Conservation (phyloP, 2,329 filamentous ascomycete species). For the Colletotrichum lupini region DNA sequence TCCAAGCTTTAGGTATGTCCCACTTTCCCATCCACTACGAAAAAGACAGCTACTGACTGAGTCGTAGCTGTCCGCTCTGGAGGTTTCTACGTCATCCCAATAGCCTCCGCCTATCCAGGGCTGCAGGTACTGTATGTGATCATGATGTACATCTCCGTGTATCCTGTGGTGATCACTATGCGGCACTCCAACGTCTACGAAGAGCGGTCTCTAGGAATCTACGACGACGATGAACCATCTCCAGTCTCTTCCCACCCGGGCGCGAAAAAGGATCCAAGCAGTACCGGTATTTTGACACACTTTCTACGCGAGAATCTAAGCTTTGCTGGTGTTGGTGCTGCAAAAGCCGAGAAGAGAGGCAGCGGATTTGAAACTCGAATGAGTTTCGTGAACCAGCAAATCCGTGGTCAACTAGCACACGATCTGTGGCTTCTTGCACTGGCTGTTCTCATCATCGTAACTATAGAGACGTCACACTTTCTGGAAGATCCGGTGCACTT, state of each 20-base stretch:
- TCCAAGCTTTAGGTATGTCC: slow-evolving; percentile 66
- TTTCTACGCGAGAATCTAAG: slow-evolving; percentile 37
- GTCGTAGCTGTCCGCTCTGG: slow-evolving; percentile 69
- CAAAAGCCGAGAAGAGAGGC: slow-evolving; percentile 20
- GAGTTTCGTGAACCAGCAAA: slow-evolving; percentile 65
- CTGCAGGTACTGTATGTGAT: slow-evolving; percentile 70
- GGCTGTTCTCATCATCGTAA: slow-evolving; percentile 68
- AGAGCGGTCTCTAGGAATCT: slow-evolving; percentile 73
- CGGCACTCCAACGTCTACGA: slow-evolving; percentile 79
- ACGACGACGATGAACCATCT: slow-evolving; percentile 48
- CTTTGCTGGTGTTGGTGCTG: slow-evolving; percentile 57
- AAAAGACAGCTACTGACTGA: not conserved
- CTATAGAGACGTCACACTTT: slow-evolving; percentile 69
- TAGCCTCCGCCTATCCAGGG: slow-evolving; percentile 66
- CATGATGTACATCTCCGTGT: slow-evolving; percentile 75
- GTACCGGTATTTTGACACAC: slow-evolving; percentile 42
- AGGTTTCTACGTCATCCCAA: slow-evolving; percentile 74
- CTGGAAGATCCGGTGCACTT: slow-evolving; percentile 61
- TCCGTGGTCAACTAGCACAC: slow-evolving; percentile 73
- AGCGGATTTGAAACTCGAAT: slow-evolving; percentile 49
- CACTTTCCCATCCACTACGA: not conserved
- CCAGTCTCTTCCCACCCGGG: not conserved
- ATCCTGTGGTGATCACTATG: slow-evolving; percentile 72
- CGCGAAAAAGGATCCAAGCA: slow-evolving; percentile 40
- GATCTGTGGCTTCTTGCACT: slow-evolving; percentile 75